Evolutionary conservation across 768 basidiomycete genomes (phyloP), one percentile per base, ranked within the genome.

Genomic region (Naganishia friedmannii): DNA sequence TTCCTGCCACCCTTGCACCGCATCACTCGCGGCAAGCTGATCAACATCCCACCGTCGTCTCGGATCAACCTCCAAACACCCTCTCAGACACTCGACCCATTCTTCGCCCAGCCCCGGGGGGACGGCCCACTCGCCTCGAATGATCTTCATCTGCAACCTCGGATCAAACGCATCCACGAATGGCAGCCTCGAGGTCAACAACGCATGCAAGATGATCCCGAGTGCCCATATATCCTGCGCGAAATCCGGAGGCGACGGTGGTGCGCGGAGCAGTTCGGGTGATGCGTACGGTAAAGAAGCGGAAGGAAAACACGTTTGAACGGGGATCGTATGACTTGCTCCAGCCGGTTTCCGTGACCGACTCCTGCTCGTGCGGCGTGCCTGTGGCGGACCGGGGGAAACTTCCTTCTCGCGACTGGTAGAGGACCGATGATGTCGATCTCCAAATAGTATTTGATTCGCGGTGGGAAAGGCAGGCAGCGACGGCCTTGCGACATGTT

Each of bases 181-280:
- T 0, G 96, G 96, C 8, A 98, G 83, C n/a, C 84, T 83, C 2
- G 93, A 93, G 0, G 88, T 88, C 23, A 98, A 85, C 0, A 99
- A 84, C 9, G 89, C 88, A 77, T 93, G 91, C 1, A 99, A 87
- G 72, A 96, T 85, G 67, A 93, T 88, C 0, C 96, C 96, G 2
- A 97, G 83, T 0, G 96, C 93, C 96, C 96, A 99, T 32, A 98
- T 88, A 73, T 99, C 96, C 77, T 93, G 91, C 0, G 90, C 87
- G 1, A 93, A 89, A 2, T 80, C 82, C 19, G 80, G 76, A 13
- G 68, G 71, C 10, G 72, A 65, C 10, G 79, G 78, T 5, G 79
- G 77, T 0, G 90, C 87, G 3, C 87, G 84, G 2, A 96, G 85
- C 3, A 96, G 85, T 78, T 97, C 93, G 6, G 93, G 93, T 0